Base-by-base conservation (phyloP, 2,329 filamentous ascomycete genomes). In the Ceratocystis cubensis region DNA sequence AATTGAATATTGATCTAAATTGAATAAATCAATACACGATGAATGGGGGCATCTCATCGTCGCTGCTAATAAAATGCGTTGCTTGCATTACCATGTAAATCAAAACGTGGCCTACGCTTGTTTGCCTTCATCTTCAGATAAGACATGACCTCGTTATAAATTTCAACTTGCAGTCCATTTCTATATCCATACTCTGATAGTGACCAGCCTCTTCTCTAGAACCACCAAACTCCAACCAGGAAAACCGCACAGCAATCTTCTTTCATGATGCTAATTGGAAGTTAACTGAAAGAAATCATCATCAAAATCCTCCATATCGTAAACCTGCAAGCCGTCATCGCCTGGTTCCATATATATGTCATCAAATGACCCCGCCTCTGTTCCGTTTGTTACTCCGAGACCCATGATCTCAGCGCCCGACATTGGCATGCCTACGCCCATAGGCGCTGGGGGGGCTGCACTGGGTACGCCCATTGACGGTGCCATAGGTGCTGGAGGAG, bases 221-320 rank as follows among this genome's bases (percentile, higher is more conserved):
- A 41, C 10, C 37, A 15, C 10, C 13, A 15, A 41, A 41, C 37
- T 41, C 37, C 37, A 15, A 41, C 10, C 37, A 41, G 3, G 37
- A 41, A 41, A 41, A 2, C 37, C 4, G 37, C 13, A 5, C 37
- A 15, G 37, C 10, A 41, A 13, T 15, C 1, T 41, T 41, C 37
- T 10, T 13, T 13, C 37, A 15, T 41, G 10, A 41, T 1, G 37
- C 44, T 37, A 63, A 13, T 48, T 15, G 50, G 1, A 25, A 41
- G 20, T 46, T 2, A 63, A n/a, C 7, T 50, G 48, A 13, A 66
- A 66, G 61, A 64, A 66, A n/a, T 68, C 67, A 25, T 66, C 65
- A 15, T 63, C 57, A 15, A 68, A 68, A 25, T 64, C 64, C 28
- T 61, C 53, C 67, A 68, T 68, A 15, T 68, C 65, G n/a, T 65